Evolutionary conservation across 129 eudicot species (phyloP), one percentile per base, ranked within the genome.

Genomic region (Arctium minus): DNA sequence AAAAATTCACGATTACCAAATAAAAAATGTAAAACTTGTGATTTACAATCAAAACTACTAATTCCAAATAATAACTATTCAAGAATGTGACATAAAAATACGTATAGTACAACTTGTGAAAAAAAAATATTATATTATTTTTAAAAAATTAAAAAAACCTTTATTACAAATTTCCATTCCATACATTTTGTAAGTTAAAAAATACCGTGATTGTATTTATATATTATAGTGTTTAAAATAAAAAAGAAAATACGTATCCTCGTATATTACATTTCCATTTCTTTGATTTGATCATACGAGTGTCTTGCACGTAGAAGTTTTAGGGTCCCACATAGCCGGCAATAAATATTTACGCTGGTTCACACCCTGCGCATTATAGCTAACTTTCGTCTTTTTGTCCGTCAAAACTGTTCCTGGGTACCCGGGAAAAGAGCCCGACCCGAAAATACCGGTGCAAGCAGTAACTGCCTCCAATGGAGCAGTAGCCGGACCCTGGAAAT

Each of bases 291-390:
- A 11, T 92, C 88, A 93, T 64, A 91, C 97, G 79, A 88, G 91
- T 8, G 97, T 81, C 68, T 88, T 53, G 85, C 97, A 93, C 13
- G 84, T 82, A 1, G 92, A 93, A 1, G 87, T 88, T 33, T 80
- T 82, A 1, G 95, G 93, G 81, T 89, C 95, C 93, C 97, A 93
- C 97, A 91, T 93, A 12, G 97, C 97, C 65, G 97, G 97, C 53
- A 91, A 75, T 84, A 93, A 42, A 42, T 79, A 93, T 86, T 83
- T 91, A 3, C 97, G 78, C 36, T 87, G 86, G 11, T 86, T 84
- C 40, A 83, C 81, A 32, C 97, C 94, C 0, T 75, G 87, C 44
- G 92, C 90, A 48, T 92, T 90, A 30, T 90, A 92, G 83, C 89
- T 90, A 44, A 84, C 90, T n/a, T 91, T 92, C 0, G 87, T 88